phyloP scores from a whole-genome alignment of 139 green algal species.

The Closterium sp. region DNA sequence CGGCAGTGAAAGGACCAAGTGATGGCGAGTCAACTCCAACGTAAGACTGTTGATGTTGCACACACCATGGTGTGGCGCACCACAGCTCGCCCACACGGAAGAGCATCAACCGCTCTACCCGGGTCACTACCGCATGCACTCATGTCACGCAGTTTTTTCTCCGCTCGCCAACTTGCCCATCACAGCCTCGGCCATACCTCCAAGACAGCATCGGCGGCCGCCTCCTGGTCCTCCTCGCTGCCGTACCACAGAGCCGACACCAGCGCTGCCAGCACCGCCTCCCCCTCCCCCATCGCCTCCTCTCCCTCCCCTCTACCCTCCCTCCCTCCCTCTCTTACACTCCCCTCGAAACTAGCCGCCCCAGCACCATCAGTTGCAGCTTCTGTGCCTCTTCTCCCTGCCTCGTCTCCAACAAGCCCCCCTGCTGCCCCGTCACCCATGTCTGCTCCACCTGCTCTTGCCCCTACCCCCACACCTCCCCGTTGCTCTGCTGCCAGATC shows the following conservation, averaged over 20 bases:
- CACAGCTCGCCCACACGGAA: no score
- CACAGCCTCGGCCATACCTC: neutral
- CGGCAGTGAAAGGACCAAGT: no score
- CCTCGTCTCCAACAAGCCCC: neutral
- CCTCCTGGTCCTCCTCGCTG: neutral
- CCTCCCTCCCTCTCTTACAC: neutral
- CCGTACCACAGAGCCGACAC: neutral
- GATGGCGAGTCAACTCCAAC: no score
- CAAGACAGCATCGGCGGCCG: neutral
- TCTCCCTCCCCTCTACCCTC: neutral
- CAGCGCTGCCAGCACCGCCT: neutral
- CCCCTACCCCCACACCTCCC: no score
- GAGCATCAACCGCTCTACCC: no score
- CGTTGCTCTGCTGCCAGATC: neutral
- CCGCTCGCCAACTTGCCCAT: no score
- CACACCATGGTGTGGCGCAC: no score
- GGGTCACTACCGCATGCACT: no score
- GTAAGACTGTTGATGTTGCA: no score
- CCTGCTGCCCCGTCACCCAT: neutral
- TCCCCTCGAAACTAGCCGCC: neutral
- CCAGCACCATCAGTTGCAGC: neutral
- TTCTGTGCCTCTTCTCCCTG: neutral
- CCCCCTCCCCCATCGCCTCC: neutral
- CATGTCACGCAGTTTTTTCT: no score
- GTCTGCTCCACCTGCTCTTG: neutral